A percentile compares a stretch with the other conserved stretches of the same genome.
Conservation (phyloP, 2,329 filamentous ascomycete species). For the Chlorencoelia australis region DNA sequence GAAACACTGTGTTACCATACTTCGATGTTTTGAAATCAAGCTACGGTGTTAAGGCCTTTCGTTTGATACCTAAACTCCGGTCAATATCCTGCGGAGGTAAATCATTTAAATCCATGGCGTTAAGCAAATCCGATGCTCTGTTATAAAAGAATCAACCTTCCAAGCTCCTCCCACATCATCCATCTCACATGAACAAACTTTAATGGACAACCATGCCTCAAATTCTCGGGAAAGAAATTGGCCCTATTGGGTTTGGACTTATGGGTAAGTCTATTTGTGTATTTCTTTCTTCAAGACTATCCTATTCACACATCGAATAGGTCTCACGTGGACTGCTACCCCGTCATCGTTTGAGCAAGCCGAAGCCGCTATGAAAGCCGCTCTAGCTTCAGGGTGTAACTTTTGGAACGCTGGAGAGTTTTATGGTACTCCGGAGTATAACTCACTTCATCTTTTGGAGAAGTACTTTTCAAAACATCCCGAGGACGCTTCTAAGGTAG, state of each 20-base stretch:
- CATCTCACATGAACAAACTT: neutral
- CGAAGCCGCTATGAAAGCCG: slow-evolving; percentile 45
- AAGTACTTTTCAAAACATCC: slow-evolving; percentile 55
- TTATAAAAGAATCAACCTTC: too few relatives aligned
- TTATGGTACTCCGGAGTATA: slow-evolving; percentile 49
- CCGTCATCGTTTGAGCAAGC: slow-evolving; percentile 36
- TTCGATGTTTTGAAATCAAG: too few relatives aligned
- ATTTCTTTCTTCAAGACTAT: neutral
- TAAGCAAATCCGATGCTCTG: too few relatives aligned
- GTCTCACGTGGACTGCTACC: slow-evolving; percentile 26
- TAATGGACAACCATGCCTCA: slow-evolving; percentile 16
- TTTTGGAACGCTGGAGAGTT: slow-evolving; percentile 57
- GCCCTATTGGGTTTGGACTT: slow-evolving; percentile 21
- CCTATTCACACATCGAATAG: slow-evolving; percentile 9
- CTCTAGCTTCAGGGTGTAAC: slow-evolving; percentile 35
- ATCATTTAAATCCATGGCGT: too few relatives aligned
- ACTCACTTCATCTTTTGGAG: slow-evolving; percentile 49
- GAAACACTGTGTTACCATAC: too few relatives aligned
- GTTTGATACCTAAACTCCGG: too few relatives aligned
- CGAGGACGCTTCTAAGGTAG: slow-evolving; percentile 50
- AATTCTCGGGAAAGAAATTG: slow-evolving; percentile 21
- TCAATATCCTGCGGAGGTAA: too few relatives aligned
- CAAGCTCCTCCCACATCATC: neutral
- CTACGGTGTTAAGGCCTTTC: too few relatives aligned
- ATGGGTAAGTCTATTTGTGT: slow-evolving; percentile 10